A percentile compares a stretch with the other conserved stretches of the same genome.
phyloP scores from a whole-genome alignment of 75 land plant species.

The Adiantum capillusveneris region DNA sequence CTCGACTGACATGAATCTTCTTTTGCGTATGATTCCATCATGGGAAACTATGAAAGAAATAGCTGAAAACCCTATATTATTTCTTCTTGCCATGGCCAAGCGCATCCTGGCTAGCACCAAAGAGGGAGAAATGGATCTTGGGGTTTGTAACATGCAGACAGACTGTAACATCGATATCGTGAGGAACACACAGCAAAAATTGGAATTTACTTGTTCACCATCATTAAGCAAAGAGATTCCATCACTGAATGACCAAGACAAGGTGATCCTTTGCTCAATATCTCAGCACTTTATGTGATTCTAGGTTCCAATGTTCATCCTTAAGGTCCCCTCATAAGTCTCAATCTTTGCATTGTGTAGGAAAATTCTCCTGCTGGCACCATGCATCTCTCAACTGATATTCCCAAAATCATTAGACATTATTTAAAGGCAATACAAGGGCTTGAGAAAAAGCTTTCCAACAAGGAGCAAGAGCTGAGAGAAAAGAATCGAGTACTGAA shows the following conservation, averaged over 20 bases:
- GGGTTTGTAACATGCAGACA: too few species aligned
- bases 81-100: slow-evolving; percentile 22
- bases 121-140: neutral
- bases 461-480: slow-evolving; percentile 21
- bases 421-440: slow-evolving; percentile 24
- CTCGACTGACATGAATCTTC: slow-evolving; percentile 18
- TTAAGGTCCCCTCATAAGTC: neutral
- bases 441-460: slow-evolving; percentile 18
- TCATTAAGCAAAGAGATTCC: neutral
- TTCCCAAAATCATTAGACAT: slow-evolving; percentile 17
- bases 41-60: slow-evolving; percentile 25
- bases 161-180: neutral
- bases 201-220: neutral
- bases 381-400: slow-evolving; percentile 4
- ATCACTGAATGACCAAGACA: too few species aligned
- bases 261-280: too few species aligned
- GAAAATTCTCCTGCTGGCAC: slow-evolving; percentile 13
- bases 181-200: neutral
- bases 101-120: slow-evolving; percentile 14
- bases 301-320: neutral
- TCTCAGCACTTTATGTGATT: neutral
- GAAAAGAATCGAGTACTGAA: slow-evolving; percentile 16
- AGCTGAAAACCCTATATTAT: slow-evolving; percentile 4
- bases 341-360: slow-evolving; percentile 6
- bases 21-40: slow-evolving; percentile 26